Evolutionary conservation across 768 basidiomycete genomes (phyloP), one percentile per base, ranked within the genome.

Genomic region (Neoboletus magnificus): DNA sequence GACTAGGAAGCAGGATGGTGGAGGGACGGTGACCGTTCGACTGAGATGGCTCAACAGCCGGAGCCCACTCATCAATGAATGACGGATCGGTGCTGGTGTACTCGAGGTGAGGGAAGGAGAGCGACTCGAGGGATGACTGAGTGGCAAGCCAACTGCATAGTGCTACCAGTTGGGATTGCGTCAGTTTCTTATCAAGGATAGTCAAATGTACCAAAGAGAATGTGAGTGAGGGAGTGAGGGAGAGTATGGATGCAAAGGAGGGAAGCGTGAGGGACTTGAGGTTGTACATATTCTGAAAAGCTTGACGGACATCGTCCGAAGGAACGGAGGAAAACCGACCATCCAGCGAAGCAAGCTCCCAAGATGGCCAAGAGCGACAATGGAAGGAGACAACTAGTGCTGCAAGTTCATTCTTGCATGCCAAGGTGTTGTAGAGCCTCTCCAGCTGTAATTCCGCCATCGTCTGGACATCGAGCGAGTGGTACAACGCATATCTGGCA

Each of bases 271-370:
- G 64, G 7, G 53, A 59, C 40, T 58, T 66, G 54, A 70, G 66
- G 36, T 70, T 64, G 10, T 36, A 41, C 70, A 70, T 72, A 33
- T 72, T 70, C 42, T 60, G 64, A 30, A 70, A 58, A 12, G 66
- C 71, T 9, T 20, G 58, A 20, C 62, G 55, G 54, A 72, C 56
- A 15, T 65, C 59, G 25, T 49, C 39, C 9, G 66, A 48, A 29
- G 63, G 61, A 25, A 49, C 23, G 4, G 57, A 50, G 7, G 62
- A 39, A 33, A 33, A n/a, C 16, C 25, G 44, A 16, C 41, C 57
- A 32, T 63, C 60, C 4, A 54, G 11, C 5, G 49, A 54, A 12
- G 39, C 15, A 29, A 50, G 45, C 11, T 56, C 48, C 45, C 48
- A 56, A 5, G 66, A 54, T 16, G 62, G 61, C 66, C 66, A 68